Conservation (phyloP, 805 yeast species). For the Zygosaccharomyces kombuchaensis region DNA sequence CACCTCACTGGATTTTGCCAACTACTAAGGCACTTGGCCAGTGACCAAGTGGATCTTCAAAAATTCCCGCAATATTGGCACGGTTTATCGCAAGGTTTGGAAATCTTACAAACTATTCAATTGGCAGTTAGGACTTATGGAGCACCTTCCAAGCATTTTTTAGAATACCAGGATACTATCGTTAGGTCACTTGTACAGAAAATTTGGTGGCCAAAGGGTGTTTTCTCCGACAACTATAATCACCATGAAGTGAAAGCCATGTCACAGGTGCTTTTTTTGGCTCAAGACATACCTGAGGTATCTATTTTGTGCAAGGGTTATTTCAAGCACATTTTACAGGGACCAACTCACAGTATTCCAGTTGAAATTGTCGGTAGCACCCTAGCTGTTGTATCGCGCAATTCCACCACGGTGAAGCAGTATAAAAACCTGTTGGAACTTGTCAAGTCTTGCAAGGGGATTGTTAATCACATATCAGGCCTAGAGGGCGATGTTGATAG, state of each 20-base stretch:
- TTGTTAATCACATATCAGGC: constrained; percentile 33
- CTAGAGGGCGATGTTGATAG: constrained; percentile 11
- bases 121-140: constrained; percentile 13
- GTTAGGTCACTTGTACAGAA: constrained; percentile 27
- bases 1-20: constrained; percentile 30
- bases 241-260: constrained; percentile 38
- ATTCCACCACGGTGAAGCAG: constrained; percentile 40
- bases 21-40: constrained; percentile 21
- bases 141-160: constrained; percentile 5
- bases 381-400: constrained; percentile 40
- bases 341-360: constrained; percentile 51
- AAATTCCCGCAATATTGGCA: constrained; percentile 17
- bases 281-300: constrained; percentile 20
- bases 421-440: constrained; percentile 58
- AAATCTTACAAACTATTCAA: constrained; percentile 22
- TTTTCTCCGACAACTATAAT: constrained; percentile 22
- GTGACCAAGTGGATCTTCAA: constrained; percentile 18
- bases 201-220: constrained; percentile 36
- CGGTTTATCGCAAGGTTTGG: constrained; percentile 30
- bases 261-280: constrained; percentile 25
- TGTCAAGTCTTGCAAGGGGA: constrained; percentile 46
- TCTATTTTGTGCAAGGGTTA: constrained; percentile 36
- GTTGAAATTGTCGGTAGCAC: constrained; percentile 44
- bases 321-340: constrained; percentile 49
- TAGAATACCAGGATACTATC: constrained; percentile 7